Conservation (phyloP, 2,329 filamentous ascomycete species). For the Colletotrichum gigasporum region DNA sequence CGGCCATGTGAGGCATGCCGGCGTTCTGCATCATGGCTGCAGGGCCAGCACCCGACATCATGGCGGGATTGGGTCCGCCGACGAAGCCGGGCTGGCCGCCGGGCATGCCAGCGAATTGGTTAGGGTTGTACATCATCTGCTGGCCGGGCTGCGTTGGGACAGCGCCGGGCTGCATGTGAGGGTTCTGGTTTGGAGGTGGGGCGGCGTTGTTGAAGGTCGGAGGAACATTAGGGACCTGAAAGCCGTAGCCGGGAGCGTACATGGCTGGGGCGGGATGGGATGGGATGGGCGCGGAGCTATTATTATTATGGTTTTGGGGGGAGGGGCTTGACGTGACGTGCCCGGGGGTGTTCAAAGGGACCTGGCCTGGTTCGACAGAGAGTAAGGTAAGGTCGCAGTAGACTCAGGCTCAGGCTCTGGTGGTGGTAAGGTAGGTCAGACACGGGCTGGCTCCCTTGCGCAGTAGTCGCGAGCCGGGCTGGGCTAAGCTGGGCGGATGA, state of each 20-base stretch:
- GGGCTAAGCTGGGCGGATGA: constrained; percentile 23
- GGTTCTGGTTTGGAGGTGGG: constrained; percentile 54
- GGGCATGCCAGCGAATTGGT: constrained; percentile 63
- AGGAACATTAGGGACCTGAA: constrained; percentile 55
- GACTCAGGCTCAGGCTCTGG: constrained; percentile 19
- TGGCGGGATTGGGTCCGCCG: constrained; percentile 60
- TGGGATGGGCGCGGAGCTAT: constrained; percentile 25
- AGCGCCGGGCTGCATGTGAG: constrained; percentile 55
- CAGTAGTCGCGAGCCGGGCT: not conserved
- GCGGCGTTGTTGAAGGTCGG: constrained; percentile 61
- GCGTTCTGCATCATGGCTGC: constrained; percentile 72
- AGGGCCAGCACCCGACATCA: constrained; percentile 63
- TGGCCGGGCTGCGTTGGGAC: constrained; percentile 52
- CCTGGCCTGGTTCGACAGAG: constrained; percentile 22
- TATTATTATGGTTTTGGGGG: constrained; percentile 32
- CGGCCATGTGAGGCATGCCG: constrained; percentile 66
- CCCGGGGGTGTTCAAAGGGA: constrained; percentile 3
- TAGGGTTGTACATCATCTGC: constrained; percentile 69
- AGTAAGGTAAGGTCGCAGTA: constrained; percentile 26
- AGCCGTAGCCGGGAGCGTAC: constrained; percentile 66
- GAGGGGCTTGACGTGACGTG: constrained; percentile 10
- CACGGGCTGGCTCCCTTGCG: constrained; percentile 9
- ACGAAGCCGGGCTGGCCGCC: constrained; percentile 58
- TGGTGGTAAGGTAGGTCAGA: constrained; percentile 15
- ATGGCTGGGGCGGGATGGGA: constrained; percentile 47